phyloP scores from a whole-genome alignment of 169 alveolate species.

The Eimeria maxima region DNA sequence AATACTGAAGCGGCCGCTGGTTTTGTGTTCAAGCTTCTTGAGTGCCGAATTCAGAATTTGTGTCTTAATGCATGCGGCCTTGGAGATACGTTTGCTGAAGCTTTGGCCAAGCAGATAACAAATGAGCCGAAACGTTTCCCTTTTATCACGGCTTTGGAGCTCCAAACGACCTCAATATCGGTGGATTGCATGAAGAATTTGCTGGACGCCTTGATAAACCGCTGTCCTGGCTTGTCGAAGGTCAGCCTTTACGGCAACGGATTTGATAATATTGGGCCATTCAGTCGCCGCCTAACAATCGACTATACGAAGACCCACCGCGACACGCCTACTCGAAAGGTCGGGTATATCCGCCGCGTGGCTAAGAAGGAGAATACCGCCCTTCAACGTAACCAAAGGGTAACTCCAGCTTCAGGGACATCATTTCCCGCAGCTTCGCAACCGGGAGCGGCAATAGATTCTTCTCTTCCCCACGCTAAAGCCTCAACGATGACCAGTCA shows the following conservation, averaged over 20 bases:
- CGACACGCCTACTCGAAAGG: constrained; percentile 24
- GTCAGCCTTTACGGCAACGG: constrained; percentile 61
- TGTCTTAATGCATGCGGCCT: constrained; percentile 65
- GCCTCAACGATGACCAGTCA: background rate
- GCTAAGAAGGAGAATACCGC: background rate
- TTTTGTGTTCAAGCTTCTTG: constrained; percentile 54
- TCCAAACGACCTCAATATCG: constrained; percentile 38
- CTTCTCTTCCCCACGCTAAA: constrained; percentile 25
- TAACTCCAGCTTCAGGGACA: background rate
- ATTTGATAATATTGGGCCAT: constrained; percentile 67
- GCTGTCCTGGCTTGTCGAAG: constrained; percentile 27
- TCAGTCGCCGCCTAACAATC: background rate
- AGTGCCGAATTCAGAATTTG: constrained; percentile 11
- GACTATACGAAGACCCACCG: constrained; percentile 51
- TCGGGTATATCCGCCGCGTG: background rate
- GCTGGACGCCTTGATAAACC: constrained; percentile 32
- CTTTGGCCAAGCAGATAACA: constrained; percentile 5
- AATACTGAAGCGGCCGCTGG: constrained; percentile 35
- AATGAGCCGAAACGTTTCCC: constrained; percentile 24
- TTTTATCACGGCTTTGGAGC: constrained; percentile 54
- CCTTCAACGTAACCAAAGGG: background rate
- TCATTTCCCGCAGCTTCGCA: background rate
- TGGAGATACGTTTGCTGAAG: constrained; percentile 58
- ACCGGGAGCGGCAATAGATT: background rate
- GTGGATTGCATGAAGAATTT: constrained; percentile 48